phyloP scores from a whole-genome alignment of 2,329 filamentous ascomycete genomes.

The Colletotrichum sp. region DNA sequence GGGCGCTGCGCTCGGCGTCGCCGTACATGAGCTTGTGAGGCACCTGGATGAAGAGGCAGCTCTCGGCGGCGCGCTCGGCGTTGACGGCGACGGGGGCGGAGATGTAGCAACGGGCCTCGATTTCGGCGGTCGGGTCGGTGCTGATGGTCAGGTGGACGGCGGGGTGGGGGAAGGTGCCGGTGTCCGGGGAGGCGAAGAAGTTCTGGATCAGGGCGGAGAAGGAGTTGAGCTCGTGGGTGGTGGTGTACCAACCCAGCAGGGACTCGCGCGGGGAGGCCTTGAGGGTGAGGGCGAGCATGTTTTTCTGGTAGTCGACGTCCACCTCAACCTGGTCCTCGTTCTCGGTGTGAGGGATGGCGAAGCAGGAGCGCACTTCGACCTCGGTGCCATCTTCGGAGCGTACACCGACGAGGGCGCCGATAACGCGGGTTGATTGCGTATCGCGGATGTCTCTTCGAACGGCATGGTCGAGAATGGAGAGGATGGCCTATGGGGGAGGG shows the following conservation, averaged over 20 bases:
- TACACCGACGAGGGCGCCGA: slow-evolving; percentile 91
- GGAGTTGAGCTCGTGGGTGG: slow-evolving; percentile 94
- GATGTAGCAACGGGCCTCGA: slow-evolving; percentile 93
- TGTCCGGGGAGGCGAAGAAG: slow-evolving; percentile 97
- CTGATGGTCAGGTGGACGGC: slow-evolving; percentile 95
- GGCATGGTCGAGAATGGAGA: slow-evolving; percentile 91
- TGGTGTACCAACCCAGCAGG: slow-evolving; percentile 98
- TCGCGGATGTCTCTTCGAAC: slow-evolving; percentile 78
- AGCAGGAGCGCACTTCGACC: slow-evolving; percentile 94
- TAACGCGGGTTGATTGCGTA: slow-evolving; percentile 91
- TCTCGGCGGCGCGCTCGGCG: slow-evolving; percentile 92
- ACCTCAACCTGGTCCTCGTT: slow-evolving; percentile 99
- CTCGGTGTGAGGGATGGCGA: slow-evolving; percentile 98
- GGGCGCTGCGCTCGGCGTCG: slow-evolving; percentile 68
- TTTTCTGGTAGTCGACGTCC: slow-evolving; percentile 99
- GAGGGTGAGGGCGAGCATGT: slow-evolving; percentile 94
- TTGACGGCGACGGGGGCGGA: slow-evolving; percentile 94
- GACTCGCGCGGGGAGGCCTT: slow-evolving; percentile 94
- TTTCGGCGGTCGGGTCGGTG: slow-evolving; percentile 85
- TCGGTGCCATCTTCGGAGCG: slow-evolving; percentile 97
- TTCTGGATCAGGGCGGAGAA: slow-evolving; percentile 99
- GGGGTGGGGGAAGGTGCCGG: slow-evolving; percentile 96
- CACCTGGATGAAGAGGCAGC: slow-evolving; percentile 96
- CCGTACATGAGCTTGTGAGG: slow-evolving; percentile 93
- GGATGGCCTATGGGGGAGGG: slow-evolving; percentile 56